These are phyloP conservation scores for Sequoiadendron giganteum DNA, from an alignment of 75 land plant genomes.

Conservation along the genomic window DNA sequence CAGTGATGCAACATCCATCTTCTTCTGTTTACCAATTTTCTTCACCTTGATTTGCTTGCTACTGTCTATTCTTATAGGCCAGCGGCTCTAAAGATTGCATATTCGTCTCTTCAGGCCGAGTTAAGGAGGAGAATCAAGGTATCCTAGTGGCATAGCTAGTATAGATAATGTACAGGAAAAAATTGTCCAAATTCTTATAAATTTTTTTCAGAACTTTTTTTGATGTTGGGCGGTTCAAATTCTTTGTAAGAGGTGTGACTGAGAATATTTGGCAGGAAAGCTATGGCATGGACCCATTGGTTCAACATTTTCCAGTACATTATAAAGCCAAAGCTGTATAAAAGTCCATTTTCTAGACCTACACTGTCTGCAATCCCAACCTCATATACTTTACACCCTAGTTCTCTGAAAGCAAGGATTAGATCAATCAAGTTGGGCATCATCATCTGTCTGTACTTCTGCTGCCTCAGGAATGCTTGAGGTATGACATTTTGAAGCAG, in stretches of 20 bases:
- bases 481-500: no score
- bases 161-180: background rate
- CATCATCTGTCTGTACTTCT: no score
- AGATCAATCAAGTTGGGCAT: no score
- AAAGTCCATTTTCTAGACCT: no score
- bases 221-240: background rate
- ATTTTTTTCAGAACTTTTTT: background rate
- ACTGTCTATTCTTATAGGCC: background rate
- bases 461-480: no score
- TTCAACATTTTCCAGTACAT: no score
- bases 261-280: background rate
- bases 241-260: background rate
- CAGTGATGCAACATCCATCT: constrained; percentile 7
- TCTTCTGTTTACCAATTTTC: background rate
- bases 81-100: background rate
- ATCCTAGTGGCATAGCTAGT: background rate
- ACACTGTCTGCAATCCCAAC: no score
- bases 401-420: no score
- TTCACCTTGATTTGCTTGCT: background rate
- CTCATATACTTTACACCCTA: no score
- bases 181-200: background rate
- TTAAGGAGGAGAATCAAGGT: background rate
- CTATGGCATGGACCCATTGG: background rate
- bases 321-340: no score
- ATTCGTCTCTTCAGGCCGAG: no score